Base-by-base conservation (phyloP, 2,329 filamentous ascomycete species). In the Microsporum ferrugineum region DNA sequence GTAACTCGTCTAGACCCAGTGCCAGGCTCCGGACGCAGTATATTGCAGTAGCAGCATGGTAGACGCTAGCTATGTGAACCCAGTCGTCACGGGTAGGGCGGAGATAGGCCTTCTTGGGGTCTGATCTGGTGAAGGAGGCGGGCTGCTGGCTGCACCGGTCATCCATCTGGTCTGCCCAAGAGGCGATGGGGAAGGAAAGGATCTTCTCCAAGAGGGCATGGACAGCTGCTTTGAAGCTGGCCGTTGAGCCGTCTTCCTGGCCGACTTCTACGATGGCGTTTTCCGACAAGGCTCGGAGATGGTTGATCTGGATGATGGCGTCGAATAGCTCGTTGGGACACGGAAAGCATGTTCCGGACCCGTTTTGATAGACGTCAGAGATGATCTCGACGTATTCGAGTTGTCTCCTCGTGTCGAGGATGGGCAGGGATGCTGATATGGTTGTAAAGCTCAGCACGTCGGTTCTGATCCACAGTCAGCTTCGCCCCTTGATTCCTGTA, bases 371-470 rank as follows among this genome's bases (percentile, higher is more conserved):
- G 27, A 63, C 29, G 5, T 60, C 57, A 14, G 56, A 12, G 29
- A 65, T 61, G 47, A 64, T 49, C n/a, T 51, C 31, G 1, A 38
- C n/a, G 51, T 65, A 64, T 45, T 60, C 61, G 10, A 62, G 39
- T 41, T 64, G 64, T 38, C 62, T 56, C 12, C 47, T 55, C 23
- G 61, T 58, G 3, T 63, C 61, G 55, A 33, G 8, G 5, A 63
- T 51, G 49, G 61, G 56, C 39, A 64, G 36, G 10, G 55, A 34
- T 2, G 43, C 14, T 6, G 61, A 51, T 57, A 57, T 38, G 8
- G 64, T 64, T 14, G 64, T 63, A 3, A 57, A 59, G 27, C 58
- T 62, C 41, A 64, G 39, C 47, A 64, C 62, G 60, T 65, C 64
- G 17, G 63, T 31, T 49, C 63, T 65, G 36, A 23, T 23, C 17